Evolutionary conservation across 805 yeast species (phyloP).

Genomic region (Blastobotrys americana): DNA sequence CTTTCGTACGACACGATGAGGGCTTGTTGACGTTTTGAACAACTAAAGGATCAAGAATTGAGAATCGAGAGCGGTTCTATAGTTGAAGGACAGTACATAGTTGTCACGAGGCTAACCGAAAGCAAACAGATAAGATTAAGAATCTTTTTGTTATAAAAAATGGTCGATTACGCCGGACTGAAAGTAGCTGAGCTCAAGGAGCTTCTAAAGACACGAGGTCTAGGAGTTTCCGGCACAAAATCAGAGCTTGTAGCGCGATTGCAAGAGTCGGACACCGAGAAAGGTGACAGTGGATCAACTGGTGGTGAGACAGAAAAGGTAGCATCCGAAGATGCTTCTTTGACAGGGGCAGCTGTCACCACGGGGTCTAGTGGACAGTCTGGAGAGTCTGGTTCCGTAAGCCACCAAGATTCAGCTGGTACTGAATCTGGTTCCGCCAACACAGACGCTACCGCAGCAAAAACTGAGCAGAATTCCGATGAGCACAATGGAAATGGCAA

Average conservation of each 20-base stretch:
- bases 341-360: slow-evolving; percentile 1
- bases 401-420: slow-evolving; percentile 15
- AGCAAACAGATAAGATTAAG: too few relatives aligned
- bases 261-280: slow-evolving; percentile 46
- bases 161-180: slow-evolving; percentile 19
- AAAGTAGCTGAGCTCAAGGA: slow-evolving; percentile 79
- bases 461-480: slow-evolving; percentile 16
- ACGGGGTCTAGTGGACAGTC: not conserved
- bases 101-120: too few relatives aligned
- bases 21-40: too few relatives aligned
- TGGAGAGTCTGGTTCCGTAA: slow-evolving; percentile 15
- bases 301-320: not conserved
- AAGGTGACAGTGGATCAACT: slow-evolving; percentile 15
- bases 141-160: too few relatives aligned
- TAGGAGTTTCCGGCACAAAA: slow-evolving; percentile 71
- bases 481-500: slow-evolving; percentile 27
- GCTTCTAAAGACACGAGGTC: slow-evolving; percentile 55
- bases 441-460: slow-evolving; percentile 20
- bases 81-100: too few relatives aligned
- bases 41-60: too few relatives aligned
- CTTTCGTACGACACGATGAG: too few relatives aligned
- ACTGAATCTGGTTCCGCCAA: slow-evolving; percentile 14
- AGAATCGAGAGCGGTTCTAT: too few relatives aligned
- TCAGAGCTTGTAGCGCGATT: slow-evolving; percentile 64
- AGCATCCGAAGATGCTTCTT: not conserved